phyloP scores from a whole-genome alignment of 1,284 basidiomycete genomes.

The Sporisorium exsertum region DNA sequence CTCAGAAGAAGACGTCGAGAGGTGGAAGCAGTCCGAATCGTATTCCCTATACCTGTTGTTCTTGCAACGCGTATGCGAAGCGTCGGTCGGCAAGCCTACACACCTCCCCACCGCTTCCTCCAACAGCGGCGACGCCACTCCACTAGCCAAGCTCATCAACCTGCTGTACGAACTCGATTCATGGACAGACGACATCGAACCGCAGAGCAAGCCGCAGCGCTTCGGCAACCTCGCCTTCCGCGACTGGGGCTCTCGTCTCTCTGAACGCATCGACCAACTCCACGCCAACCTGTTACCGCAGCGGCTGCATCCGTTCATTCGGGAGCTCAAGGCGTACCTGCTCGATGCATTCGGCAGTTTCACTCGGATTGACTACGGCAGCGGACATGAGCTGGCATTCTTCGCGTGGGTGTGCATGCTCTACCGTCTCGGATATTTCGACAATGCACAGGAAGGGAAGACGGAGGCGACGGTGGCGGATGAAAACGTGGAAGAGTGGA shows the following conservation, averaged over 20 bases:
- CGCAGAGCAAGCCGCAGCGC: conserved; percentile 82
- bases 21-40: conserved; percentile 62
- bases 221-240: conserved; percentile 96
- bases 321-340: conserved; percentile 80
- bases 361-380: conserved; percentile 92
- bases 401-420: conserved; percentile 62
- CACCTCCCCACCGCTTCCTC: conserved; percentile 13
- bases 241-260: conserved; percentile 83
- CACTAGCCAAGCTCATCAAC: conserved; percentile 71
- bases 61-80: conserved; percentile 64
- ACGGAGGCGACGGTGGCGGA: conserved; percentile 6
- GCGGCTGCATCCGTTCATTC: conserved; percentile 73
- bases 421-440: conserved; percentile 52
- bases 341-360: conserved; percentile 90
- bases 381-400: conserved; percentile 81
- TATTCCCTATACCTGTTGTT: conserved; percentile 60
- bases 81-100: conserved; percentile 61
- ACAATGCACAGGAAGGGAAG: background rate
- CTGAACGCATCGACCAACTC: conserved; percentile 67
- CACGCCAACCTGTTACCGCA: conserved; percentile 72
- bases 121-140: background rate
- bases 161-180: conserved; percentile 79
- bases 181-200: conserved; percentile 87
- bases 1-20: conserved; percentile 62
- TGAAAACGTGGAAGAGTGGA: conserved; percentile 36